Base-by-base conservation (phyloP, 1,284 basidiomycete species). In the Apiotrichum laibachii region DNA sequence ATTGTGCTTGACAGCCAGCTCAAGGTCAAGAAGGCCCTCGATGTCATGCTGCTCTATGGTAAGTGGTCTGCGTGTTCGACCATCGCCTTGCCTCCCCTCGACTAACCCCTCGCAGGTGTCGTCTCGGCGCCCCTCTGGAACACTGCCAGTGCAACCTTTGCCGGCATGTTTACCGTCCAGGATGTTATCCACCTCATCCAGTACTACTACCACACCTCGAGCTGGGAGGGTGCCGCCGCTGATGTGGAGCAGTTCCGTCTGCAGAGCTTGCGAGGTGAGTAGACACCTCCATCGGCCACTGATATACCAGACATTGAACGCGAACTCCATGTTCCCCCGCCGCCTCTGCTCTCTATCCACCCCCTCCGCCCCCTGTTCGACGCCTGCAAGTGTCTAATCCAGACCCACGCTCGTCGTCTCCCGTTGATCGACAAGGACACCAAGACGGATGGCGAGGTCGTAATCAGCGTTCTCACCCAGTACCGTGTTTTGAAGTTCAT, bases 61-160 rank as follows among this genome's bases (percentile, higher is more conserved):
- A 50, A 56, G 82, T 76, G 59, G n/a, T 26, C 18, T n/a, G 40
- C 40, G 40, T 11, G n/a, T 44, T 16, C 37, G 37, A 37, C 15
- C 26, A 7, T 15, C 40, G 6, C 40, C 40, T 18, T 16, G 16
- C 6, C 18, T 42, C 40, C n/a, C 40, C 40, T 18, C 40, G 16
- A 6, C 18, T 42, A 31, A 19, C 31, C 35, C n/a, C 50, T 39
- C 18, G 31, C 69, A 95, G 93, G 92, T 63, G 93, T 99, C 57
- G 95, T 99, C 7, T 98, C 95, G 6, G 96, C 96, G 5, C 95
- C 96, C 5, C 81, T 99, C n/a, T 99, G 95, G 90, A 93, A 95
- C 80, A 93, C 91, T 73, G 88, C 91, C 61, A 86, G 85, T 62
- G 92, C 90, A 2, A 85, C 83, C 54, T 97, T 97, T 70, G 90